Evolutionary conservation across 805 yeast species (phyloP).

Genomic region (Saturnispora mendoncae): DNA sequence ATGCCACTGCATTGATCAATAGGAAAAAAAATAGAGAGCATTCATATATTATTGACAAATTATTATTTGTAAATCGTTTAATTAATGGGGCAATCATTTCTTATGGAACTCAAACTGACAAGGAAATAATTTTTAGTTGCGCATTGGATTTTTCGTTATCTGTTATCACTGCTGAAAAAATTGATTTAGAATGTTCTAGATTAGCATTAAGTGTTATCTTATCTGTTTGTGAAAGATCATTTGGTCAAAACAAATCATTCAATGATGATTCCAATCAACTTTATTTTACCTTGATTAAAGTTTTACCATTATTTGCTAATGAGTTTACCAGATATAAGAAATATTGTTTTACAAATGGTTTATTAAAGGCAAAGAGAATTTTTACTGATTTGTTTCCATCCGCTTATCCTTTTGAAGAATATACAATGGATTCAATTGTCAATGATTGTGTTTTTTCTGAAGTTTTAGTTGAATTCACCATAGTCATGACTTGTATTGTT

Average conservation of each 20-base stretch:
- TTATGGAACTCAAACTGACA: conserved; percentile 12
- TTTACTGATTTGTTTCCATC: conserved; percentile 66
- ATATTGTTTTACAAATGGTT: conserved; percentile 36
- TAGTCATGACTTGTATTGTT: conserved; percentile 48
- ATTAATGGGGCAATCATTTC: conserved; percentile 32
- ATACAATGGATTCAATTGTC: conserved; percentile 66
- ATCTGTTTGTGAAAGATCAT: conserved; percentile 33
- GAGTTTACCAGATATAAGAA: conserved; percentile 46
- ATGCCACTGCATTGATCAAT: conserved; percentile 22
- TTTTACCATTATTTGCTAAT: conserved; percentile 45
- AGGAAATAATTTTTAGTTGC: conserved; percentile 24
- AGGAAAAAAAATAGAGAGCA: conserved; percentile 43
- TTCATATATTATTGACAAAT: conserved; percentile 45
- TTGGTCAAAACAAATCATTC: conserved; percentile 17
- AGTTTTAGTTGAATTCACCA: conserved; percentile 57
- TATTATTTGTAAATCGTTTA: conserved; percentile 51
- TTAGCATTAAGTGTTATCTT: conserved; percentile 53
- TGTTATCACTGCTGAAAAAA: conserved; percentile 39
- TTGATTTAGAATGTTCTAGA: conserved; percentile 52
- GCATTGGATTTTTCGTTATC: conserved; percentile 51
- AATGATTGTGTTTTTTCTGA: conserved; percentile 65
- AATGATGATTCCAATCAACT: conserved; percentile 28
- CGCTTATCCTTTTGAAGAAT: conserved; percentile 51
- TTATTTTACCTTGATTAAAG: conserved; percentile 40
- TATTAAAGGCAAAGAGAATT: conserved; percentile 46